These are phyloP conservation scores for Picochlorum sp. DNA, from an alignment of 139 green algal species.

Conservation along the genomic window DNA sequence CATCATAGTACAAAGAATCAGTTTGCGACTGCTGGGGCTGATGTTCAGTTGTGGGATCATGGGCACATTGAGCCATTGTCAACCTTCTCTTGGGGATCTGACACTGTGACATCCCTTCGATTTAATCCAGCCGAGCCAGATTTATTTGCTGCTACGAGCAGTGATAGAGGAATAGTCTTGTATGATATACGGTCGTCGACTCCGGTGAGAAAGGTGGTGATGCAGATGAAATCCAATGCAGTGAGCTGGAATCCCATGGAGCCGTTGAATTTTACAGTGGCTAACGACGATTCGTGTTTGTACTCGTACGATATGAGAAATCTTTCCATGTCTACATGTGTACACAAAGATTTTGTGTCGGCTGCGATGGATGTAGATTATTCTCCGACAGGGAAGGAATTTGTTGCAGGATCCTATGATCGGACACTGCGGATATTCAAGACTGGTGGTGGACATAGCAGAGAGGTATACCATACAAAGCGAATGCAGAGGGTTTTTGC, in stretches of 20 bases:
- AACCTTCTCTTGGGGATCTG: constrained; percentile 83
- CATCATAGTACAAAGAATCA: constrained; percentile 64
- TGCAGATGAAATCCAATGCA: constrained; percentile 85
- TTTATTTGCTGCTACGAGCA: constrained; percentile 79
- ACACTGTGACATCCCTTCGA: constrained; percentile 75
- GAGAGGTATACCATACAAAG: constrained; percentile 89
- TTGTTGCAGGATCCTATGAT: constrained; percentile 94
- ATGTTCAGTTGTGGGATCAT: constrained; percentile 91
- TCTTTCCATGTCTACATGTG: constrained; percentile 64
- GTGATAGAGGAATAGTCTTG: constrained; percentile 84
- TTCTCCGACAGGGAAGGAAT: constrained; percentile 92
- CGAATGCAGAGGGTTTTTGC: constrained; percentile 94
- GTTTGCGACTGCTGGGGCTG: constrained; percentile 80
- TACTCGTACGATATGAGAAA: constrained; percentile 98
- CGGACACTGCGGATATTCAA: constrained; percentile 86
- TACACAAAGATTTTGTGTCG: constrained; percentile 91
- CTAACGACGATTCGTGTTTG: constrained; percentile 91
- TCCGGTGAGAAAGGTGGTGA: constrained; percentile 87
- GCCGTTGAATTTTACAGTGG: constrained; percentile 94
- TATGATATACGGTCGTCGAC: constrained; percentile 86
- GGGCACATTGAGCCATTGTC: constrained; percentile 70
- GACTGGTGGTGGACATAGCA: constrained; percentile 71
- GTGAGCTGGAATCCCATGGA: constrained; percentile 97
- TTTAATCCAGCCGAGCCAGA: constrained; percentile 95
- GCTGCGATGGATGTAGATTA: constrained; percentile 98